Base-by-base conservation (phyloP, 1,139 yeast genomes). In the Scheffersomyces lignicola region DNA sequence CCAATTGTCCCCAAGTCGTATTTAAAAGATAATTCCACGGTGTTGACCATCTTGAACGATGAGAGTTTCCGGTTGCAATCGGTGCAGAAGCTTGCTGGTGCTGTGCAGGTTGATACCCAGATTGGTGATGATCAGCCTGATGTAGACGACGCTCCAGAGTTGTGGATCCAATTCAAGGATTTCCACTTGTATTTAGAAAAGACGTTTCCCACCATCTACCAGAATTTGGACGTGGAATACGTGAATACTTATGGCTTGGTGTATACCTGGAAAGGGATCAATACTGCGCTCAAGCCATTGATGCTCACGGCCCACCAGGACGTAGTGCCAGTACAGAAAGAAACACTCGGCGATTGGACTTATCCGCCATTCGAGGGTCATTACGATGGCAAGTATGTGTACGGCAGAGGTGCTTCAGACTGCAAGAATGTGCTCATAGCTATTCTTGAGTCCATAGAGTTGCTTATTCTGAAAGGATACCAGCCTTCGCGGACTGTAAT, bases 291-390 rank as follows among this genome's bases (percentile, higher is more conserved):
- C 47, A 78, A 80, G 52, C 94, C 95, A 3, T 46, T 80, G n/a
- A 51, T 85, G 55, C 61, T 84, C 29, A 74, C 80, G 59, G 87
- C 89, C 3, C 95, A 86, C 54, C 85, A 79, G 52, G 95, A 85
- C 52, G 85, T 81, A 3, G 95, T 85, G 12, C 95, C 94, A 1
- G 85, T 83, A 10, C 78, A 78, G 46, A 54, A 59, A 18, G 78
- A 65, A 13, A 73, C 86, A 12, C 52, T 70, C 26, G 64, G 55
- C 24, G 63, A 69, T 33, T 85, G 95, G 95, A 67, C 62, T 2
- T 69, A 76, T 48, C 80, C 80, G 7, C 94, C 95, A 12, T 83
- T 76, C 43, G 68, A 70, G 7, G 95, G 83, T 4, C 67, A 71
- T 48, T 83, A 64, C 49, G 94, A 83, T 46, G 83, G 83, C 6